A percentile compares a stretch with the other conserved stretches of the same genome.
Conservation (phyloP, 805 yeast species). For the Kuraishia borneana region DNA sequence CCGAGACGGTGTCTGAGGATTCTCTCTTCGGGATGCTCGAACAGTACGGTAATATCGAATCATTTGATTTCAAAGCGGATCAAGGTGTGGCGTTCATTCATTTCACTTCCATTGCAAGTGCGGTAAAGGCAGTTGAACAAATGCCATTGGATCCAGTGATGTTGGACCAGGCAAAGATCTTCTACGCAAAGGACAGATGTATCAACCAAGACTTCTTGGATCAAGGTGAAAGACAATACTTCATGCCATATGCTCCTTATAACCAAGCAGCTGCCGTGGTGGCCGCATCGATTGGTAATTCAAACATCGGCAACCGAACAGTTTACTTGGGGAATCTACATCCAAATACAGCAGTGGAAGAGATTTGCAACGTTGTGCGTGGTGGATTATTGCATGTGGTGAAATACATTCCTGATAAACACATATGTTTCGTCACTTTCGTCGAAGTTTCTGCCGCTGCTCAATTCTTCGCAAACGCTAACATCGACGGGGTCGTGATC, state of each 20-base stretch:
- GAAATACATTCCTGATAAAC: slow-evolving; percentile 37
- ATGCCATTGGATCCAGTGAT: slow-evolving; percentile 14
- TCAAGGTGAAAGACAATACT: slow-evolving; percentile 4
- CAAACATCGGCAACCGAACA: slow-evolving; percentile 44
- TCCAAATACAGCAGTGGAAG: slow-evolving; percentile 54
- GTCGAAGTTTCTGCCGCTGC: slow-evolving; percentile 54
- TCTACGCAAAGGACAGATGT: slow-evolving; percentile 18
- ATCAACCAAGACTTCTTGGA: slow-evolving; percentile 3
- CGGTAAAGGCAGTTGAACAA: slow-evolving; percentile 32
- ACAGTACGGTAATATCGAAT: slow-evolving; percentile 30
- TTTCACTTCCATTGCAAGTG: slow-evolving; percentile 33
- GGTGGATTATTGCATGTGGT: slow-evolving; percentile 66
- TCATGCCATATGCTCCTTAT: not conserved
- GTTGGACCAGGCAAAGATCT: slow-evolving; percentile 13
- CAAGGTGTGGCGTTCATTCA: slow-evolving; percentile 20
- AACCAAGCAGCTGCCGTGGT: slow-evolving; percentile 1
- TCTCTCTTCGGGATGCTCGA: slow-evolving; percentile 19
- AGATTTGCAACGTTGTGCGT: slow-evolving; percentile 63
- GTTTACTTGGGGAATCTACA: slow-evolving; percentile 60
- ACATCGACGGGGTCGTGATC: slow-evolving; percentile 45
- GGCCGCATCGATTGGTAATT: slow-evolving; percentile 2
- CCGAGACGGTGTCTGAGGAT: slow-evolving; percentile 10
- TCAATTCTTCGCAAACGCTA: slow-evolving; percentile 51
- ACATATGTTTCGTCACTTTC: slow-evolving; percentile 61
- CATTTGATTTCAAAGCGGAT: slow-evolving; percentile 14